Evolutionary conservation across 2,329 filamentous ascomycete genomes (phyloP).

Genomic region (Phyllosticta citribraziliensis): DNA sequence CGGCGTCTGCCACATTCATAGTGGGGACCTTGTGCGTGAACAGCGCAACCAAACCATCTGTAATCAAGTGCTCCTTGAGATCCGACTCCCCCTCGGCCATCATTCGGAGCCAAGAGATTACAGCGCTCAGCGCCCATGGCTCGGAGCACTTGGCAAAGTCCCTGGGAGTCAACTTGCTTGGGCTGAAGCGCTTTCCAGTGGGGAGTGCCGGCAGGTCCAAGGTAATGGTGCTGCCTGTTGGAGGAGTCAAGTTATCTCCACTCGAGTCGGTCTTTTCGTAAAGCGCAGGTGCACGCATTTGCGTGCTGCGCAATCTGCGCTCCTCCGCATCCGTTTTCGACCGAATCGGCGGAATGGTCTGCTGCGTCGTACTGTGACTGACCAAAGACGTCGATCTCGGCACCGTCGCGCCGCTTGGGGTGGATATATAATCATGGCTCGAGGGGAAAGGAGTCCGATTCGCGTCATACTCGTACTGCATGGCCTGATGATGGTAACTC

Average conservation of each 20-base stretch:
- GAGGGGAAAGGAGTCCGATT: constrained; percentile 22
- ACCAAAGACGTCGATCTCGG: constrained; percentile 53
- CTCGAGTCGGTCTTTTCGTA: constrained; percentile 26
- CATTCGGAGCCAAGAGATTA: constrained; percentile 75
- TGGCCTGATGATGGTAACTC: constrained; percentile 37
- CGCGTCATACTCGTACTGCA: constrained; percentile 40
- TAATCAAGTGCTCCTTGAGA: constrained; percentile 71
- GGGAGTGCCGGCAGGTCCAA: constrained; percentile 82
- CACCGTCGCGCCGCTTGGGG: constrained; percentile 23
- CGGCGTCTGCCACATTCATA: constrained; percentile 96
- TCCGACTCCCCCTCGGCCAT: constrained; percentile 89
- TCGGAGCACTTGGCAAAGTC: constrained; percentile 81
- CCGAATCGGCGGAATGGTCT: constrained; percentile 69
- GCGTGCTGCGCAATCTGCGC: constrained; percentile 35
- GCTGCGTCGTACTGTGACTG: constrained; percentile 70
- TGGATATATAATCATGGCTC: constrained; percentile 22
- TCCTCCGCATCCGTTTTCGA: constrained; percentile 90
- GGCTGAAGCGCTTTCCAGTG: constrained; percentile 70
- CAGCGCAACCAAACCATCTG: constrained; percentile 76
- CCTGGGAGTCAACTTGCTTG: constrained; percentile 66
- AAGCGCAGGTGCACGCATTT: constrained; percentile 15
- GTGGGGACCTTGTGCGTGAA: constrained; percentile 94
- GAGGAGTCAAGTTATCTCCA: constrained; percentile 48
- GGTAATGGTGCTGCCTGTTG: constrained; percentile 41
- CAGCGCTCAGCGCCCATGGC: constrained; percentile 87